Evolutionary conservation across 306 rosid genomes (phyloP), one percentile per base, ranked within the genome.

Genomic region (Oxytropis ochrocephala): DNA sequence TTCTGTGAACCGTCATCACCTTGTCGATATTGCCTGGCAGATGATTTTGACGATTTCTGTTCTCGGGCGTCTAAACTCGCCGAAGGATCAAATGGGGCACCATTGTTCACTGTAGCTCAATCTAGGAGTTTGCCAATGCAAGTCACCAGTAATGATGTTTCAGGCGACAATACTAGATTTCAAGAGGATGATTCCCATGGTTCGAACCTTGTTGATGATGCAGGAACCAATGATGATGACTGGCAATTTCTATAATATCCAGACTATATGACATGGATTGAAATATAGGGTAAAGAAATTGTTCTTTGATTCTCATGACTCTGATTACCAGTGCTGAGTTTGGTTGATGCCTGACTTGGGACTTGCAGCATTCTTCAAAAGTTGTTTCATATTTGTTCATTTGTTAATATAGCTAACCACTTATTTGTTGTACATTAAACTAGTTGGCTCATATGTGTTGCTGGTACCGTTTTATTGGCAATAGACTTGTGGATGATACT

Each of bases 81-180:
- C 5, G 91, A 88, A 11, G 95, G 83, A 70, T 85, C 99, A 6
- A 82, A 88, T 1, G 99, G 97, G 12, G 99, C 99, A 35, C 99
- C 99, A 3, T 75, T 94, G 44, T 94, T 94, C 70, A 94, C 99
- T 0, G 96, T 94, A 70, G 76, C 92, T 49, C 80, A 79, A 71
- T 67, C 85, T 24, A 85, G 83, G 58, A 84, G 68, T 59, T 32
- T 67, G 55, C 58, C 87, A 2, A 83, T 66, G 70, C 83, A 86
- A 58, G 84, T 78, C 27, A 19, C 79, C 5, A 57, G 73, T 17
- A 52, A 63, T 57, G 85, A 79, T 43, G 84, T 14, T 39, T 80
- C 80, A 44, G 77, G 74, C 50, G 78, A 72, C 47, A 49, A 42
- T 59, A 82, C 58, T 49, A 84, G 58, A 33, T 65, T 79, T 18